Evolutionary conservation across 2,329 filamentous ascomycete genomes (phyloP), one percentile per base, ranked within the genome.

Genomic region (Diaporthe eres): DNA sequence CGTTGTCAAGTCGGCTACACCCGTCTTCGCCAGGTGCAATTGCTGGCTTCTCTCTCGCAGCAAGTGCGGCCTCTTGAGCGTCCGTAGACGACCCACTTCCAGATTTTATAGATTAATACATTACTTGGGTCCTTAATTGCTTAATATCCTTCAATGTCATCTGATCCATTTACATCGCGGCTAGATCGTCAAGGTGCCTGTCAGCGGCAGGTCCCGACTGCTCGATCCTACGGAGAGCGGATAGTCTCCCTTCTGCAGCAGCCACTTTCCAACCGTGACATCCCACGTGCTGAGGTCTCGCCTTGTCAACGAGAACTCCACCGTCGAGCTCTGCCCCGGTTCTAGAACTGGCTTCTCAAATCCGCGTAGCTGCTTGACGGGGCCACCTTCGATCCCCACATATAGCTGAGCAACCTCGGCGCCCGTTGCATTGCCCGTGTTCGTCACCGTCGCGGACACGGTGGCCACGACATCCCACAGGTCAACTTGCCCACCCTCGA

Each of bases 271-370:
- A 39, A 84, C 85, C 1, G 81, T 83, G 4, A 88, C 86, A 79
- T 92, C 89, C 92, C 92, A 93, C 47, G 89, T 85, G 81, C 91
- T 92, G 60, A 93, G 79, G 80, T 93, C 91, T 74, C 91, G 87
- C 37, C 92, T 85, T 8, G 86, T 92, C 49, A 93, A 79, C 31
- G 85, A 80, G 75, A 93, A 88, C 0, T 79, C 83, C 0, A 91
- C 82, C 0, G 82, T 85, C 13, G 83, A 81, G 31, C 82, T 84
- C 75, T 86, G 82, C 0, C 87, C 87, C 0, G 86, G 82, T 19
- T 83, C 81, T 49, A 93, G 77, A 9, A 82, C 83, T 0, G 87
- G 84, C 84, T 93, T 93, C 68, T 88, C 88, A 75, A 93, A 93
- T 3, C 91, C 91, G 8, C 91, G 86, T 10, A 93, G 85, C 79